These are phyloP conservation scores for Jaltomata sinuosa DNA, from an alignment of 257 asterid genomes.

Conservation along the genomic window DNA sequence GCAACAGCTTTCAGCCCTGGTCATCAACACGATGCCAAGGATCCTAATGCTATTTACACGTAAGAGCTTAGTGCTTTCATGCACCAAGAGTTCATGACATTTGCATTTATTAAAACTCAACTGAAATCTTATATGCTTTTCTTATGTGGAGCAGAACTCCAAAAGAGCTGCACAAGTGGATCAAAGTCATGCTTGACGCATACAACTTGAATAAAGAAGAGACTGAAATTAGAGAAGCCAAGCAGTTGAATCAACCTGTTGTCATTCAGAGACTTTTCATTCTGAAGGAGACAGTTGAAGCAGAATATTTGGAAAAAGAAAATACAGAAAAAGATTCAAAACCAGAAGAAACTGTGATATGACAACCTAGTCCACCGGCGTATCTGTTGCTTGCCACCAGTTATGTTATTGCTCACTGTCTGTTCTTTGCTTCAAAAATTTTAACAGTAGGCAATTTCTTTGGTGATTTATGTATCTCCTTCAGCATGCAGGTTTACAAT, in stretches of 20 bases:
- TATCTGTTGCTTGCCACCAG: background rate
- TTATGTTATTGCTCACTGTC: background rate
- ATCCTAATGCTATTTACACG: constrained; percentile 74
- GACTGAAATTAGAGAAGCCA: constrained; percentile 83
- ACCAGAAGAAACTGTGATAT: constrained; percentile 16
- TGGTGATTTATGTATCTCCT: background rate
- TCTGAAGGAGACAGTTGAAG: constrained; percentile 78
- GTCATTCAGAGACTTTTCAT: constrained; percentile 87
- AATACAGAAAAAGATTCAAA: constrained; percentile 18
- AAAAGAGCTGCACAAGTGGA: constrained; percentile 91
- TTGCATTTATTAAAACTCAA: background rate
- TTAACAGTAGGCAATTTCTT: background rate
- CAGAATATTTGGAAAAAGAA: constrained; percentile 64
- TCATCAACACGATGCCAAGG: constrained; percentile 49
- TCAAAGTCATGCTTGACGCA: constrained; percentile 85
- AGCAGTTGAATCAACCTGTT: constrained; percentile 63
- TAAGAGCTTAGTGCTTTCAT: constrained; percentile 14
- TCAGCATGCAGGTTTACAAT: background rate
- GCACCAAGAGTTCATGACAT: background rate
- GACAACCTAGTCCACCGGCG: background rate
- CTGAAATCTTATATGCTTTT: background rate
- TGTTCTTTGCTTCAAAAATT: background rate
- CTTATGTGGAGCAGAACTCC: constrained; percentile 53
- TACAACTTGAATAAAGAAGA: constrained; percentile 77
- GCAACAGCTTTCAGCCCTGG: constrained; percentile 95